Evolutionary conservation across 2,329 filamentous ascomycete species (phyloP).

Genomic region (Fusarium avenaceum): DNA sequence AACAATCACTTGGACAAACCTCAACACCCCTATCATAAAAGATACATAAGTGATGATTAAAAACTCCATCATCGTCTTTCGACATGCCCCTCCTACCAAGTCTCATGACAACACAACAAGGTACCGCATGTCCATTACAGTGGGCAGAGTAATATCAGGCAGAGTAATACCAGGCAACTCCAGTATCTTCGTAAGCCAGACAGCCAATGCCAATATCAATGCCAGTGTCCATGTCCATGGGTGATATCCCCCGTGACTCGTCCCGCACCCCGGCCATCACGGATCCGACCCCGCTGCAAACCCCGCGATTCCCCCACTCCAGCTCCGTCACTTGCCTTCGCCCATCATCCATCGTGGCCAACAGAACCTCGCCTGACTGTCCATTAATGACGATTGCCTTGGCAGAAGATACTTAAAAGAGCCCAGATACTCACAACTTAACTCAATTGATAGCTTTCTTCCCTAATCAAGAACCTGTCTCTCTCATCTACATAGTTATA

Average conservation of each 20-base stretch:
- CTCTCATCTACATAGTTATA: conserved; percentile 3
- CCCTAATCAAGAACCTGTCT: background rate
- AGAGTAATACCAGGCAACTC: background rate
- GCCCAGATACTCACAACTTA: background rate
- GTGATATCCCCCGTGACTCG: conserved; percentile 14
- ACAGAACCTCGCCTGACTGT: conserved; percentile 15
- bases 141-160: background rate
- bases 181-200: conserved; percentile 2
- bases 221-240: background rate
- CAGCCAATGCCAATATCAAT: background rate
- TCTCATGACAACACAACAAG: conserved; percentile 17
- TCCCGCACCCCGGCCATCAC: conserved; percentile 24
- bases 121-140: conserved; percentile 16
- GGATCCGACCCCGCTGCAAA: conserved; percentile 24
- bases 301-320: conserved; percentile 36
- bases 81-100: conserved; percentile 3
- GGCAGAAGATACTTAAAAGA: conserved; percentile 20
- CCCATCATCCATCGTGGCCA: conserved; percentile 14
- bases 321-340: conserved; percentile 11
- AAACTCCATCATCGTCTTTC: background rate
- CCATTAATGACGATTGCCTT: conserved; percentile 6
- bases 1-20: background rate
- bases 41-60: too few species aligned
- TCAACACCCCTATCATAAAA: background rate
- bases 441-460: background rate